A percentile compares a stretch with the other conserved stretches of the same genome.
Conservation (phyloP, 768 basidiomycete genomes). For the Suillus tomentosus region DNA sequence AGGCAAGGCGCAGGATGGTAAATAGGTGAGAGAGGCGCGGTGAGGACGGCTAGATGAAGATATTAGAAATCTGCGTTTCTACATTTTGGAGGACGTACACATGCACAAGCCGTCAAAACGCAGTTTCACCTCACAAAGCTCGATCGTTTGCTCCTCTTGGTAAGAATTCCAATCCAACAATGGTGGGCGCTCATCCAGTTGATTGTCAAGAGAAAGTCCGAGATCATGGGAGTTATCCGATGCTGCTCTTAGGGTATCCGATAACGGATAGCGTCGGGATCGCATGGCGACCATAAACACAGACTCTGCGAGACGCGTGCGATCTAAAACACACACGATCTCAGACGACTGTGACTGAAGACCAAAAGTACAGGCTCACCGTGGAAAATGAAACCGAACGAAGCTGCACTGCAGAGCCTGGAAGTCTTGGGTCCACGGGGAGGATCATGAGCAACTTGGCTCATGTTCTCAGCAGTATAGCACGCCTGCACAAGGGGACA, state of each 20-base stretch:
- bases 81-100: conserved; percentile 36
- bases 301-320: conserved; percentile 40
- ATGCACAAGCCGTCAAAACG: conserved; percentile 46
- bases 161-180: conserved; percentile 51
- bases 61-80: neutral
- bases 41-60: conserved; percentile 38
- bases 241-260: conserved; percentile 29
- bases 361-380: conserved; percentile 38
- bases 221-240: conserved; percentile 47
- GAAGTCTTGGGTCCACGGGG: conserved; percentile 39
- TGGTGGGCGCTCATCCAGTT: conserved; percentile 26
- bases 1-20: conserved; percentile 38
- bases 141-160: conserved; percentile 61
- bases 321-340: conserved; percentile 7
- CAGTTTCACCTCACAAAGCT: conserved; percentile 61
- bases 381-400: conserved; percentile 61
- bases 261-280: conserved; percentile 50
- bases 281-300: conserved; percentile 66
- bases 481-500: conserved; percentile 49
- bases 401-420: conserved; percentile 55
- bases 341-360: neutral
- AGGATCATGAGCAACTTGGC: conserved; percentile 30
- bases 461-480: conserved; percentile 37
- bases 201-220: conserved; percentile 28
- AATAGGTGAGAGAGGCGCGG: conserved; percentile 50